Evolutionary conservation across 306 rosid species (phyloP).

Genomic region (Alnus glutinosa): DNA sequence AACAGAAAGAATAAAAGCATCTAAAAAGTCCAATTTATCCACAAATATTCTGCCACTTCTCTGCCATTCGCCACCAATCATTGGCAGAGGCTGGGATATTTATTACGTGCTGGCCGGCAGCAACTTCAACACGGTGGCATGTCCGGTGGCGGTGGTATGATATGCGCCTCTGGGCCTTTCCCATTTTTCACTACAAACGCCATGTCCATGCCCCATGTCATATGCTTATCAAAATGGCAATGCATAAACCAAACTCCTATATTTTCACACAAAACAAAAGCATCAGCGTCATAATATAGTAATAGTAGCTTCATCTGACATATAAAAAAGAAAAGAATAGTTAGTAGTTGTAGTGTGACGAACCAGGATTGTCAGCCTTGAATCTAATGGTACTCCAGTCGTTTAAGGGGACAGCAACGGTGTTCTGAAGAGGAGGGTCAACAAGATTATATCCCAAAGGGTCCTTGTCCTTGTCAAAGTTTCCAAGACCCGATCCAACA

Average conservation of each 20-base stretch:
- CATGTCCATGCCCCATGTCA: constrained; percentile 38
- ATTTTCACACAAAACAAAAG: not conserved
- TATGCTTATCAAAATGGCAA: constrained; percentile 29
- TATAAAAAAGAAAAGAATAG: not conserved
- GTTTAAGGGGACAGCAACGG: constrained; percentile 28
- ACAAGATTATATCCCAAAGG: constrained; percentile 32
- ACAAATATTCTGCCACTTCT: no score
- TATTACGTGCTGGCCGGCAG: no score
- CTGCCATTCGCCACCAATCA: no score
- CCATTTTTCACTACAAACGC: constrained; percentile 35
- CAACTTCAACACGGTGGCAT: constrained; percentile 36
- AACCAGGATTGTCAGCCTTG: constrained; percentile 36
- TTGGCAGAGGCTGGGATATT: no score
- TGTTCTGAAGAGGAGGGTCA: constrained; percentile 35
- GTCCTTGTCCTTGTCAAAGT: constrained; percentile 33
- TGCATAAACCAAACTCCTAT: constrained; percentile 40
- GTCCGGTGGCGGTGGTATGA: constrained; percentile 31
- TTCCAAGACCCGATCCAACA: constrained; percentile 28
- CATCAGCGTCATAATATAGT: not conserved
- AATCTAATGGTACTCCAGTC: constrained; percentile 37
- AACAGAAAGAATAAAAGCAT: no score
- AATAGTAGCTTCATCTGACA: no score
- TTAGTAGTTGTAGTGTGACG: not conserved
- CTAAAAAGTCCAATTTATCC: no score
- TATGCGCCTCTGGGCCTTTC: not conserved